Percentiles rank a stretch among this genome's conserved stretches.
Conservation (phyloP, 495 filamentous ascomycete genomes). For the Xylaria telfairii region DNA sequence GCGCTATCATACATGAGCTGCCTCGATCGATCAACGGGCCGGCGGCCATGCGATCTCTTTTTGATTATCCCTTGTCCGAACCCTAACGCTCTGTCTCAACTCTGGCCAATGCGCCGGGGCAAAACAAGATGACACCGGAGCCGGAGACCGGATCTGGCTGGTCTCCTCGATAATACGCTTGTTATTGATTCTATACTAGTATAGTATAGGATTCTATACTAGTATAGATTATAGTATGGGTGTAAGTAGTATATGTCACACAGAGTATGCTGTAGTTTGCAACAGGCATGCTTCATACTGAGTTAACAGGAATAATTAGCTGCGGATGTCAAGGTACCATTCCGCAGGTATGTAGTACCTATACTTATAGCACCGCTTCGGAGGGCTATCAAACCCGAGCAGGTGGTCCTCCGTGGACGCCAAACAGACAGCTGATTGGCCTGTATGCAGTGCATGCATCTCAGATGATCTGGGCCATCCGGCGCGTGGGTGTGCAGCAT, state of each 20-base stretch:
- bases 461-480: constrained; percentile 10
- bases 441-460: not conserved
- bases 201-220: not conserved
- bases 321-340: not conserved
- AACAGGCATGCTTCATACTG: constrained; percentile 8
- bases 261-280: not conserved
- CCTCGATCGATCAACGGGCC: constrained; percentile 11
- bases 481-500: not conserved
- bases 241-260: not conserved
- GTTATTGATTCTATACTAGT: not conserved
- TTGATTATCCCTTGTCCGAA: not conserved
- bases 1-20: not conserved
- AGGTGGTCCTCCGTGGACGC: not conserved
- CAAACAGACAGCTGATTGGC: not conserved
- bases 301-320: not conserved
- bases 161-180: not conserved
- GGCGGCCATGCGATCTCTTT: constrained; percentile 9
- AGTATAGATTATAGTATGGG: not conserved
- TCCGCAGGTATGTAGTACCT: too few relatives aligned
- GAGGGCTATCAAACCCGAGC: not conserved
- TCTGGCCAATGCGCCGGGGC: not conserved
- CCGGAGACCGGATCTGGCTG: not conserved
- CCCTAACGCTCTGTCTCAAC: not conserved
- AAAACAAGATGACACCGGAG: not conserved
- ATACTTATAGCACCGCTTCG: not conserved